Percentiles rank a stretch among this genome's conserved stretches.
Conservation (phyloP, 2,329 filamentous ascomycete species). For the Dactylellina drechsleri region DNA sequence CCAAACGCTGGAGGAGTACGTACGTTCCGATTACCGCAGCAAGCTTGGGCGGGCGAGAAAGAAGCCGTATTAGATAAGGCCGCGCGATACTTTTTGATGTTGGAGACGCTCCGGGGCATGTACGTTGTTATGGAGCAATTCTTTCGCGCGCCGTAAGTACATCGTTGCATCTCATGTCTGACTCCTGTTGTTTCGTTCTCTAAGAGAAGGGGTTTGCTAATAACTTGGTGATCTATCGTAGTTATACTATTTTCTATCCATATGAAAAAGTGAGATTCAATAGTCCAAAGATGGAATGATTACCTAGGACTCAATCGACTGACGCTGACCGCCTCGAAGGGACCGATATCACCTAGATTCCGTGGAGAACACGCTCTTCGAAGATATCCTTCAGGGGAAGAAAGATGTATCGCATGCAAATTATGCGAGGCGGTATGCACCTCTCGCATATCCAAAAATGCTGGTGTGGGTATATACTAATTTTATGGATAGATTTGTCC, state of each 20-base stretch:
- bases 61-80: slow-evolving; percentile 83
- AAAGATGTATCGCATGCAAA: slow-evolving; percentile 99
- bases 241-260: slow-evolving; percentile 98
- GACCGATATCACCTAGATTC: slow-evolving; percentile 96
- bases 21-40: slow-evolving; percentile 78
- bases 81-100: slow-evolving; percentile 93
- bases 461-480: slow-evolving; percentile 43
- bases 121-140: slow-evolving; percentile 97
- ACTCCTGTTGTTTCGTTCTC: neutral
- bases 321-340: slow-evolving; percentile 63
- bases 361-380: slow-evolving; percentile 96
- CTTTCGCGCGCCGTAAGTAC: slow-evolving; percentile 93
- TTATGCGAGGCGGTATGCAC: slow-evolving; percentile 83
- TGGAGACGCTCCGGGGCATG: slow-evolving; percentile 97
- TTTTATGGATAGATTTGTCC: slow-evolving; percentile 76
- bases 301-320: slow-evolving; percentile 10
- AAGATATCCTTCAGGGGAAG: slow-evolving; percentile 95
- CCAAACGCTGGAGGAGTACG: slow-evolving; percentile 76
- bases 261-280: slow-evolving; percentile 81
- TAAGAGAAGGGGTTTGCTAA: neutral
- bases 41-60: slow-evolving; percentile 75
- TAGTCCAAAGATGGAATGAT: neutral
- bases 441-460: neutral
- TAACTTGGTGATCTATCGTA: slow-evolving; percentile 61
- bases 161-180: neutral